Conservation (phyloP, 352 stramenopile species). For the Pseudoperonospora humuli region DNA sequence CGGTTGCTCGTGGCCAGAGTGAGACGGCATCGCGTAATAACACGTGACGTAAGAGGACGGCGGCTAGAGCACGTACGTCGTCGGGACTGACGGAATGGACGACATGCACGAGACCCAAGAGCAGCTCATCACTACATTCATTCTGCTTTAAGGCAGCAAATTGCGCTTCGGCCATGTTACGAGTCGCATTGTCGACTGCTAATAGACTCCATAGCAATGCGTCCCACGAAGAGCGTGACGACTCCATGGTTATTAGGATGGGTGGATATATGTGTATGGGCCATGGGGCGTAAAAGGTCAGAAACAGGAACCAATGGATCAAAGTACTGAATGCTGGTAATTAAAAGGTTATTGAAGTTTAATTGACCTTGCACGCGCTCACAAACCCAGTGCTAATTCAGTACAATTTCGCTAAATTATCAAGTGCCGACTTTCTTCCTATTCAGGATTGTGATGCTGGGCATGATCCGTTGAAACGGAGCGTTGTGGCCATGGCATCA, state of each 20-base stretch:
- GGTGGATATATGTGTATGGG: no score
- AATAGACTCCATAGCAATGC: slow-evolving; percentile 65
- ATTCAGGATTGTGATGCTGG: no score
- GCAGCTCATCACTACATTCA: slow-evolving; percentile 40
- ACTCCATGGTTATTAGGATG: slow-evolving; percentile 1
- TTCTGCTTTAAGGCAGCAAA: slow-evolving; percentile 58
- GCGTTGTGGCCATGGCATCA: no score
- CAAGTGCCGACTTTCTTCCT: no score
- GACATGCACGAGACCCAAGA: slow-evolving; percentile 46
- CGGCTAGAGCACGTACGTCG: slow-evolving; percentile 62
- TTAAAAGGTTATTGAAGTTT: no score
- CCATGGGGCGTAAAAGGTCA: no score
- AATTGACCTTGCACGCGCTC: no score
- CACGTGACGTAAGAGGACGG: slow-evolving; percentile 68
- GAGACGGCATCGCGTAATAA: slow-evolving; percentile 71
- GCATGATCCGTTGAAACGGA: no score
- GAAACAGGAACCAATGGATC: no score
- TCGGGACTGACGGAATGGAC: slow-evolving; percentile 51
- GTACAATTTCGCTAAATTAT: no score
- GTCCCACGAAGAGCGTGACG: slow-evolving; percentile 30
- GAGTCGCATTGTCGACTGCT: slow-evolving; percentile 59
- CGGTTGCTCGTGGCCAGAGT: slow-evolving; percentile 57
- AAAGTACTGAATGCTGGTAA: no score
- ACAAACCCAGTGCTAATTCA: no score
- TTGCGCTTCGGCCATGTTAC: slow-evolving; percentile 52